phyloP scores from a whole-genome alignment of 306 rosid genomes.

The Luffa aegyptiaca region DNA sequence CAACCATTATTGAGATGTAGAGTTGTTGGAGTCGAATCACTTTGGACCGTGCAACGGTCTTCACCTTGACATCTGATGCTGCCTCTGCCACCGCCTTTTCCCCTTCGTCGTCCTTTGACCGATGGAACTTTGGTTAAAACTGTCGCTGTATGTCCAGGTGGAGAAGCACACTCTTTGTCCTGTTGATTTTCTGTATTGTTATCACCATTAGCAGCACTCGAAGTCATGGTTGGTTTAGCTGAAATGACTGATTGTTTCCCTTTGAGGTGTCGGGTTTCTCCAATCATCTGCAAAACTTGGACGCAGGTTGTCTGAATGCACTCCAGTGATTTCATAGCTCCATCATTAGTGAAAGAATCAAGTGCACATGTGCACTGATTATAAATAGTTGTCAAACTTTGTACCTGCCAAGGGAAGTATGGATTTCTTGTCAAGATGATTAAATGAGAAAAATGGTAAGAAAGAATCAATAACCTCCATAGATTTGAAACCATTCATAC shows the following conservation, averaged over 20 bases:
- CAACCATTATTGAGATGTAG: neutral
- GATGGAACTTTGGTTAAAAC: neutral
- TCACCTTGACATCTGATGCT: neutral
- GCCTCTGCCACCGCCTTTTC: neutral
- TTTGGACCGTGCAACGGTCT: neutral
- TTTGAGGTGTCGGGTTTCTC: slow-evolving; percentile 17
- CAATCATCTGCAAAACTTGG: slow-evolving; percentile 14
- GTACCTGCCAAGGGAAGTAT: slow-evolving; percentile 1
- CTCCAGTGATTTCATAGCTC: slow-evolving; percentile 4
- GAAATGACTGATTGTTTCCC: neutral
- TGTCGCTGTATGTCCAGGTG: neutral
- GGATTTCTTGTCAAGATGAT: neutral
- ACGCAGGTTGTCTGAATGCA: slow-evolving; percentile 13
- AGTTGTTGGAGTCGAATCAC: neutral
- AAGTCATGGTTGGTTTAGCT: neutral
- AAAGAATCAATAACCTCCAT: neutral
- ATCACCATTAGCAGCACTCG: neutral
- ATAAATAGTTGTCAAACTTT: slow-evolving; percentile 18
- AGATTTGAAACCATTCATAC: neutral
- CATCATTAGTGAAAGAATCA: neutral
- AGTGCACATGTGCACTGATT: slow-evolving; percentile 13
- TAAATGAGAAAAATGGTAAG: neutral
- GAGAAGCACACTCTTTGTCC: neutral
- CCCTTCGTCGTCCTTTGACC: neutral
- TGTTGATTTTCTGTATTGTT: neutral